Percentiles rank a stretch among this genome's conserved stretches.
phyloP scores from a whole-genome alignment of 495 filamentous ascomycete species.

The Aspergillus homomorphus region DNA sequence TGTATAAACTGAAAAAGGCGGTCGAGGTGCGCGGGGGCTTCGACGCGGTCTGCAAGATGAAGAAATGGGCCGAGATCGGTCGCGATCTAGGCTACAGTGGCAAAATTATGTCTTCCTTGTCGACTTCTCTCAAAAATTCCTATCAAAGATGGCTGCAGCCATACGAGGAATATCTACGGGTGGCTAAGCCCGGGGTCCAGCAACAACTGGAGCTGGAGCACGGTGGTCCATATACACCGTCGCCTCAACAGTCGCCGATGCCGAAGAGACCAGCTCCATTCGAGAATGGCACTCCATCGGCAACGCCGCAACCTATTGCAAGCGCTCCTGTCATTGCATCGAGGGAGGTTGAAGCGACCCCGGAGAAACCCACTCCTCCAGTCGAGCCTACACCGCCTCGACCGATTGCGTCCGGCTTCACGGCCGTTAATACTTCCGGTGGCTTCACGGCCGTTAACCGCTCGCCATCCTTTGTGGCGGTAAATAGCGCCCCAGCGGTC shows the following conservation, averaged over 20 bases:
- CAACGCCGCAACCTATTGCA: conserved; percentile 63
- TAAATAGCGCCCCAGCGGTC: conserved; percentile 44
- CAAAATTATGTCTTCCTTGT: conserved; percentile 99
- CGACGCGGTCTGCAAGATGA: conserved; percentile 90
- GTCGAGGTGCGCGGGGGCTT: conserved; percentile 93
- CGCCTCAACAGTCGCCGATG: conserved; percentile 80
- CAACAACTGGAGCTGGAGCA: conserved; percentile 91
- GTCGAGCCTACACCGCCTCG: conserved; percentile 53
- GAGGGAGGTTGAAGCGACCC: conserved; percentile 48
- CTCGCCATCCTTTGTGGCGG: conserved; percentile 53
- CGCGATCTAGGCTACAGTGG: conserved; percentile 96
- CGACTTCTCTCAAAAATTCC: conserved; percentile 97
- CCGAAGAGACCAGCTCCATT: conserved; percentile 60
- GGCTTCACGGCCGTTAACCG: conserved; percentile 78
- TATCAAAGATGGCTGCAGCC: conserved; percentile 94
- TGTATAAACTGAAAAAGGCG: conserved; percentile 95
- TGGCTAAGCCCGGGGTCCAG: conserved; percentile 95
- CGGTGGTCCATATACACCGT: conserved; percentile 89
- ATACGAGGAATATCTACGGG: conserved; percentile 90
- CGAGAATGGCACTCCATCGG: conserved; percentile 62
- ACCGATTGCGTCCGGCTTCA: conserved; percentile 67
- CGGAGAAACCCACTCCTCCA: conserved; percentile 36
- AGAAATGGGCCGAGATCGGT: conserved; percentile 99
- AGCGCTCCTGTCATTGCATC: conserved; percentile 68
- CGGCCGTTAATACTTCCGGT: conserved; percentile 62